A percentile compares a stretch with the other conserved stretches of the same genome.
These are phyloP conservation scores for Rubia peregrina DNA, from an alignment of 305 asterid genomes.

Conservation along the genomic window DNA sequence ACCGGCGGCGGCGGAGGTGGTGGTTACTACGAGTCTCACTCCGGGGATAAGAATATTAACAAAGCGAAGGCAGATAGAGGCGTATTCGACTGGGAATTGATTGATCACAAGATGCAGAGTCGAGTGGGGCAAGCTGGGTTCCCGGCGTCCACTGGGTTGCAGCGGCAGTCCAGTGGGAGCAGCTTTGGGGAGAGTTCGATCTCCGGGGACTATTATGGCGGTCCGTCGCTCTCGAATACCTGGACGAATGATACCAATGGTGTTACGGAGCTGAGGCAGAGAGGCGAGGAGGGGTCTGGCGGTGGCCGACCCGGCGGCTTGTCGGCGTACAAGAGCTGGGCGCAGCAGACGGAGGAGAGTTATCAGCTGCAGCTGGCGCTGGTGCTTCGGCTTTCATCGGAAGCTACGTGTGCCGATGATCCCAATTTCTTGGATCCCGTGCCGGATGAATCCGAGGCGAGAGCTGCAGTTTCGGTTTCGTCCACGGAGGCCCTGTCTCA, in stretches of 20 bases:
- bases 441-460: conserved; percentile 45
- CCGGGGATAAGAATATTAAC: conserved; percentile 43
- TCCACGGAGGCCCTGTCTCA: conserved; percentile 72
- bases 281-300: conserved; percentile 40
- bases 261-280: conserved; percentile 45
- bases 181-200: conserved; percentile 88
- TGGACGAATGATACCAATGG: conserved; percentile 42
- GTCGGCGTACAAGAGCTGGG: conserved; percentile 83
- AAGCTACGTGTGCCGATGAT: conserved; percentile 81
- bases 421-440: conserved; percentile 82
- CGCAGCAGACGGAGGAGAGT: conserved; percentile 98
- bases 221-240: conserved; percentile 50
- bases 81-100: conserved; percentile 55
- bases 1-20: conserved; percentile 19
- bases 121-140: conserved; percentile 48
- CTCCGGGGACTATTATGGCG: conserved; percentile 68
- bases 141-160: conserved; percentile 53
- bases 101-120: conserved; percentile 58
- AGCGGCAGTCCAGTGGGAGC: conserved; percentile 94
- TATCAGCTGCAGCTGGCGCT: conserved; percentile 89
- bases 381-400: conserved; percentile 82
- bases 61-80: conserved; percentile 43
- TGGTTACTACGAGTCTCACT: conserved; percentile 46
- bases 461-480: conserved; percentile 35
- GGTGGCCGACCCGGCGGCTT: conserved; percentile 45